Evolutionary conservation across 305 asterid species (phyloP).

Genomic region (Fraxinus angustifolia): DNA sequence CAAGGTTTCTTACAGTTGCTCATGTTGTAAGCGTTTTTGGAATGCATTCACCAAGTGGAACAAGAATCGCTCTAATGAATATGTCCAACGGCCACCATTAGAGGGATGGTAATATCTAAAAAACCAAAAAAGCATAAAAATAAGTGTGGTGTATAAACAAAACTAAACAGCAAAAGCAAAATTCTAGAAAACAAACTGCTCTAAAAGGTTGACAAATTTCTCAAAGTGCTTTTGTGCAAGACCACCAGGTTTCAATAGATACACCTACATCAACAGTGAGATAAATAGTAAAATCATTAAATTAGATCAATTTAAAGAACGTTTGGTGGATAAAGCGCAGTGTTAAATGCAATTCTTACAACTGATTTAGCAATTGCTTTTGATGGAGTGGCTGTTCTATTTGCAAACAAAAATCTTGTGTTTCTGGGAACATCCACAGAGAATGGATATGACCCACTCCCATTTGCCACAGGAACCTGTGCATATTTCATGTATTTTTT

Average conservation of each 20-base stretch:
- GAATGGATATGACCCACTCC: slow-evolving; percentile 83
- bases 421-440: slow-evolving; percentile 84
- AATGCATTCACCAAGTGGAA: slow-evolving; percentile 73
- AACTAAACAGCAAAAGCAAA: slow-evolving; percentile 15
- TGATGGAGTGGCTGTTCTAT: slow-evolving; percentile 66
- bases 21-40: slow-evolving; percentile 82
- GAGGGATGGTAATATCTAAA: slow-evolving; percentile 97
- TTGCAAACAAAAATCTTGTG: slow-evolving; percentile 87
- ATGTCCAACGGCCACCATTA: slow-evolving; percentile 99
- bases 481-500: slow-evolving; percentile 25
- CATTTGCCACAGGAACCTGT: slow-evolving; percentile 99
- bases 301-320: slow-evolving; percentile 10
- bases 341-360: slow-evolving; percentile 50
- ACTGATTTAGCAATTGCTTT: slow-evolving; percentile 94
- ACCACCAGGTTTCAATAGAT: slow-evolving; percentile 85
- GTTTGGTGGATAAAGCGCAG: slow-evolving; percentile 21
- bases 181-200: slow-evolving; percentile 74
- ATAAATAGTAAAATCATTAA: slow-evolving; percentile 20
- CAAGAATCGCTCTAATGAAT: slow-evolving; percentile 78
- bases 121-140: slow-evolving; percentile 6
- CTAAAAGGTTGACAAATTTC: slow-evolving; percentile 89
- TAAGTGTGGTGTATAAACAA: slow-evolving; percentile 18
- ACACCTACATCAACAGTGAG: slow-evolving; percentile 62
- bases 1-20: slow-evolving; percentile 70
- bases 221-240: slow-evolving; percentile 73